These are phyloP conservation scores for Teratosphaeria zuluensis DNA, from an alignment of 2,329 filamentous ascomycete species.

Conservation along the genomic window DNA sequence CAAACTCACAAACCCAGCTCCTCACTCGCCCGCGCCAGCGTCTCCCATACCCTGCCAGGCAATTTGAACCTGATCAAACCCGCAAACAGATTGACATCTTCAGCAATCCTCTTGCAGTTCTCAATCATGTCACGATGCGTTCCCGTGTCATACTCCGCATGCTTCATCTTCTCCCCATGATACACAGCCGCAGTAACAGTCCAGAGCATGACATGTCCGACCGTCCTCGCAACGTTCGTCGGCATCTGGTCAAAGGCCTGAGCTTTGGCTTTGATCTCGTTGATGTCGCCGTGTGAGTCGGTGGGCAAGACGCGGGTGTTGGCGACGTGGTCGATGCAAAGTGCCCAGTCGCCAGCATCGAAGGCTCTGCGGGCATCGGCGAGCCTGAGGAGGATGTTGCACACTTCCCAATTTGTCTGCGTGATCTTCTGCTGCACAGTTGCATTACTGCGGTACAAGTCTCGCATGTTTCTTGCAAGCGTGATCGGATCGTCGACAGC, in stretches of 20 bases:
- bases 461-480: conserved; percentile 53
- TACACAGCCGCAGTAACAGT: conserved; percentile 76
- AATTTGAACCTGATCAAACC: conserved; percentile 86
- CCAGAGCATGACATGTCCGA: conserved; percentile 90
- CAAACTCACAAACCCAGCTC: conserved; percentile 38
- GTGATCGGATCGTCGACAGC: conserved; percentile 57
- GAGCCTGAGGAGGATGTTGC: conserved; percentile 51
- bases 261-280: conserved; percentile 68
- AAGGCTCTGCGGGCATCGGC: conserved; percentile 51
- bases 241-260: conserved; percentile 71
- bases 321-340: conserved; percentile 59
- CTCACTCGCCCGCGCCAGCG: conserved; percentile 69
- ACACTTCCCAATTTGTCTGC: conserved; percentile 47
- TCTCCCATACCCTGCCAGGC: conserved; percentile 79
- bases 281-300: conserved; percentile 62
- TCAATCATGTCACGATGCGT: conserved; percentile 48
- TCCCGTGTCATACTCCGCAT: conserved; percentile 59
- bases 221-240: conserved; percentile 74
- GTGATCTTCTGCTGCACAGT: conserved; percentile 53
- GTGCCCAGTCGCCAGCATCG: conserved; percentile 48
- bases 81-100: conserved; percentile 88
- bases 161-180: conserved; percentile 62
- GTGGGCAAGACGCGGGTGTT: conserved; percentile 71
- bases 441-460: conserved; percentile 51
- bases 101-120: conserved; percentile 66